Percentiles rank a stretch among this genome's conserved stretches.
Evolutionary conservation across 2,329 filamentous ascomycete genomes (phyloP).

Genomic region (Aureobasidium namibiae): DNA sequence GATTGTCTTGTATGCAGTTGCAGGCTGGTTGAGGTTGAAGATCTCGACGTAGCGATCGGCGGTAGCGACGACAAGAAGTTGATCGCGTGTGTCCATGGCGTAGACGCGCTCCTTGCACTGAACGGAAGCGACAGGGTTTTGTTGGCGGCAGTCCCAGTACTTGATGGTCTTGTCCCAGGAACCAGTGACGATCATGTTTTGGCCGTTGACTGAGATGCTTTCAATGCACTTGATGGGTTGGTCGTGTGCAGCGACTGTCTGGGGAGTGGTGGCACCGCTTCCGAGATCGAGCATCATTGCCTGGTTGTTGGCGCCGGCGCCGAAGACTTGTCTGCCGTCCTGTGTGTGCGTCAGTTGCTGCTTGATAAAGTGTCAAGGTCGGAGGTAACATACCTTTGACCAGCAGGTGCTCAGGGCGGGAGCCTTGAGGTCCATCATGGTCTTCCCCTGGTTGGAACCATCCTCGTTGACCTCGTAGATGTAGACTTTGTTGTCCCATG

Average conservation of each 20-base stretch:
- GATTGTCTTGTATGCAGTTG: slow-evolving; percentile 89
- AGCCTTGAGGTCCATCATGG: slow-evolving; percentile 75
- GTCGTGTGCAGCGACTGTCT: slow-evolving; percentile 77
- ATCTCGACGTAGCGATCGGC: slow-evolving; percentile 96
- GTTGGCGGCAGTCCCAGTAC: slow-evolving; percentile 73
- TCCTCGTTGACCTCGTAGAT: slow-evolving; percentile 83
- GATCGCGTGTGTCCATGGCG: slow-evolving; percentile 78
- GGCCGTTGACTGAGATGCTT: slow-evolving; percentile 50
- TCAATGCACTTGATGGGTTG: slow-evolving; percentile 72
- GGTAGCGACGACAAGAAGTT: slow-evolving; percentile 83
- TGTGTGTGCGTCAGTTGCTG: slow-evolving; percentile 30
- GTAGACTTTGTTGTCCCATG: slow-evolving; percentile 96
- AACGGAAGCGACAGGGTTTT: slow-evolving; percentile 57
- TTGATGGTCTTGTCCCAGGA: slow-evolving; percentile 88
- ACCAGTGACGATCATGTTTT: slow-evolving; percentile 81
- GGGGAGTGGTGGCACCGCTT: slow-evolving; percentile 39
- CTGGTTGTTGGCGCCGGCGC: slow-evolving; percentile 83
- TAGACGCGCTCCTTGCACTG: slow-evolving; percentile 73
- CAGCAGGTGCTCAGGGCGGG: slow-evolving; percentile 81
- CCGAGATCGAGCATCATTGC: slow-evolving; percentile 80
- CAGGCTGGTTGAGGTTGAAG: slow-evolving; percentile 79
- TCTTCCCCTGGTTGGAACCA: slow-evolving; percentile 76
- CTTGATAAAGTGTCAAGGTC: neutral
- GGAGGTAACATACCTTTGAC: slow-evolving; percentile 57
- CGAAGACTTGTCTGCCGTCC: slow-evolving; percentile 86